These are phyloP conservation scores for Rickenella mellea DNA, from an alignment of 768 basidiomycete genomes.

Conservation along the genomic window DNA sequence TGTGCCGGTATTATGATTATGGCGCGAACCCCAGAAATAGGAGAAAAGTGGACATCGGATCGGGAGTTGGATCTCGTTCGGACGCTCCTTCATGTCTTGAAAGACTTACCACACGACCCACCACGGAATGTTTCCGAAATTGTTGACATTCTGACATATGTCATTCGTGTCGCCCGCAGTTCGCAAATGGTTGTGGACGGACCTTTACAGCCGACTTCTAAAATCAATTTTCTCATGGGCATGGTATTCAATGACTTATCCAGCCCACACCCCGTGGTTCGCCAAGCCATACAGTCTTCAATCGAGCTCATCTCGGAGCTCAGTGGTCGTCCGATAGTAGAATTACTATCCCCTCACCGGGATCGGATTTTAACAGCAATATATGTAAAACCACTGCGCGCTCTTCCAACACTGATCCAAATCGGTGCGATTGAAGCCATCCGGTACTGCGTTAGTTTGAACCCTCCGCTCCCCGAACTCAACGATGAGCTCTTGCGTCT, in stretches of 20 bases:
- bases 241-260: constrained; percentile 86
- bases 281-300: constrained; percentile 74
- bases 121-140: constrained; percentile 77
- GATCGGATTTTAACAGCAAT: constrained; percentile 84
- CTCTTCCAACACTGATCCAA: constrained; percentile 88
- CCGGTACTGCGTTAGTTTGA: constrained; percentile 83
- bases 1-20: constrained; percentile 80
- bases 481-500: constrained; percentile 89
- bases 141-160: constrained; percentile 59
- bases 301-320: constrained; percentile 71
- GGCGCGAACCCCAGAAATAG: constrained; percentile 59
- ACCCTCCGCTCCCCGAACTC: constrained; percentile 83
- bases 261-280: constrained; percentile 76
- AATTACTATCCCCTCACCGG: constrained; percentile 76
- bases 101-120: constrained; percentile 87
- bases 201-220: constrained; percentile 18
- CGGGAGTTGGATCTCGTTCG: constrained; percentile 86
- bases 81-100: constrained; percentile 82
- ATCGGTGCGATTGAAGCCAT: constrained; percentile 98
- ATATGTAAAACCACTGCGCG: constrained; percentile 93
- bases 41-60: constrained; percentile 71
- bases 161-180: constrained; percentile 50
- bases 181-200: constrained; percentile 26
- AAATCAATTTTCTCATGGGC: constrained; percentile 61
- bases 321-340: constrained; percentile 59